phyloP scores from a whole-genome alignment of 1,284 basidiomycete genomes.

The Apiotrichum porosum region DNA sequence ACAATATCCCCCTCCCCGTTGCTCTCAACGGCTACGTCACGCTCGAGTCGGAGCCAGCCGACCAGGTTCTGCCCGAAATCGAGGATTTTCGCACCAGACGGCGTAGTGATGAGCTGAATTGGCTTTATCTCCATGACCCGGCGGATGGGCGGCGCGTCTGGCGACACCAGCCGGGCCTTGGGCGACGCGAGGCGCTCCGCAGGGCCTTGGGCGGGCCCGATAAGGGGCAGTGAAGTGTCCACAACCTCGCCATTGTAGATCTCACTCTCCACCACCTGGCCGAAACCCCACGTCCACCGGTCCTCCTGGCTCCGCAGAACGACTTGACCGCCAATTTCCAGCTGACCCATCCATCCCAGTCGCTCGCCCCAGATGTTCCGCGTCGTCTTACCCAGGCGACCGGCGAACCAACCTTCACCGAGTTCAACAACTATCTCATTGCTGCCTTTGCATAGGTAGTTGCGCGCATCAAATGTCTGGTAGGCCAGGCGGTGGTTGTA shows the following conservation, averaged over 20 bases:
- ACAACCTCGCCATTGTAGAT: slow-evolving; percentile 37
- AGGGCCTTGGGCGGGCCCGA: slow-evolving; percentile 10
- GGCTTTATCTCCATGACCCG: slow-evolving; percentile 19
- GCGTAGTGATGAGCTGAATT: slow-evolving; percentile 27
- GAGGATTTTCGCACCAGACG: slow-evolving; percentile 28
- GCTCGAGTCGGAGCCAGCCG: slow-evolving; percentile 25
- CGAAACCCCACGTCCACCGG: slow-evolving; percentile 21
- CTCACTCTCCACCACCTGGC: slow-evolving; percentile 23
- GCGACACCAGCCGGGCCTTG: slow-evolving; percentile 18
- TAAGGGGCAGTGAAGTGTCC: slow-evolving; percentile 11
- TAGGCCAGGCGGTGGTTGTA: slow-evolving; percentile 36
- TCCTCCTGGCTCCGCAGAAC: slow-evolving; percentile 13
- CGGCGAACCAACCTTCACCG: slow-evolving; percentile 39
- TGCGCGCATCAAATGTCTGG: slow-evolving; percentile 32
- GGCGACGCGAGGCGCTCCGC: slow-evolving; percentile 5
- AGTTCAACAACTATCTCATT: slow-evolving; percentile 28
- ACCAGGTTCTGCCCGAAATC: slow-evolving; percentile 43
- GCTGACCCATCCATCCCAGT: slow-evolving; percentile 25
- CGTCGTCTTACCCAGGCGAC: slow-evolving; percentile 21
- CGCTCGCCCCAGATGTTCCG: slow-evolving; percentile 31
- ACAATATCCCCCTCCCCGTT: neutral
- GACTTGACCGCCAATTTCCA: slow-evolving; percentile 25
- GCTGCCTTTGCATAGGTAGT: slow-evolving; percentile 20
- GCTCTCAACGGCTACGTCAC: slow-evolving; percentile 7
- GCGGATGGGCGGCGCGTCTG: slow-evolving; percentile 34